Base-by-base conservation (phyloP, 345 rosid genomes). In the Euclidium syriacum region DNA sequence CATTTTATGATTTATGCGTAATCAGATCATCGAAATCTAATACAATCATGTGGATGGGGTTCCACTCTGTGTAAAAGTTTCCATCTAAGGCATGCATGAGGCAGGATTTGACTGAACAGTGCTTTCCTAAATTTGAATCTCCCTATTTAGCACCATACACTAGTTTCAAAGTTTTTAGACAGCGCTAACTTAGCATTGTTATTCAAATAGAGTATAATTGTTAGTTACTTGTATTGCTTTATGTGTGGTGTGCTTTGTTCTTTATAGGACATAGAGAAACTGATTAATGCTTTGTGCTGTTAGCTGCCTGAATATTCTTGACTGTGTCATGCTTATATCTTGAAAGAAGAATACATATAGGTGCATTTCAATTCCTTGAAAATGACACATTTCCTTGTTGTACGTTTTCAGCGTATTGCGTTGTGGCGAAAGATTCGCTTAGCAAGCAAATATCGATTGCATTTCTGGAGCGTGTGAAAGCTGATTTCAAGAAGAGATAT, bases 381-480 rank as follows among this genome's bases (percentile, higher is more conserved):
- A 33, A 59, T 78, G 50, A 73, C 56, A 54, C 4, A 34, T 11
- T 66, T 51, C 0, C 9, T 59, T 69, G 25, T 46, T 26, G 51
- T 63, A 10, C 26, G 1, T 35, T 46, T 72, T 70, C 85, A 87
- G 99, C 95, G 26, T 94, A 94, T 52, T 94, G 99, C 76, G 99
- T 85, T 48, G 99, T 94, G 46, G 98, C 97, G 14, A 89, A 89
- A 77, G 98, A 89, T 62, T 72, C 97, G 10, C 81, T 89, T 26
- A 77, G 91, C 85, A 92, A 92, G 77, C 95, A 89, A 63, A 84
- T 92, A 48, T 92, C 98, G 18, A 87, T 87, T 35, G 98, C 95
- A 3, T 89, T 83, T 75, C 73, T 92, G 73, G 96, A 92, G 63
- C 95, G 98, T 9, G 65, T 92, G 81, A 92, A 73, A 77, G 90